Conservation (phyloP, 2,329 filamentous ascomycete genomes). For the Clonostachys rosea region DNA sequence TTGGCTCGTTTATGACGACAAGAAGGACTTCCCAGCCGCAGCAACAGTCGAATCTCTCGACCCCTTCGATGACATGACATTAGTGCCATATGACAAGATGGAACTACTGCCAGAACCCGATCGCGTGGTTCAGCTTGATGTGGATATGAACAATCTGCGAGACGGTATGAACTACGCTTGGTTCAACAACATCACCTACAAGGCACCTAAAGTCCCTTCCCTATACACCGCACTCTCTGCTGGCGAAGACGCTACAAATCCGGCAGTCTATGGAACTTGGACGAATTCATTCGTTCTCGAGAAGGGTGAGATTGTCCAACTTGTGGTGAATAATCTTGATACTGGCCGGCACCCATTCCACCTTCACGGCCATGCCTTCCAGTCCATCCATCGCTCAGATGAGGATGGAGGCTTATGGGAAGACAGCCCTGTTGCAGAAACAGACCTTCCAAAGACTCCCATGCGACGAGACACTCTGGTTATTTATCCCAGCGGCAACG, state of each 20-base stretch:
- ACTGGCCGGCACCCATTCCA: slow-evolving; percentile 70
- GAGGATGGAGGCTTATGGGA: slow-evolving; percentile 55
- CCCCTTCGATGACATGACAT: slow-evolving; percentile 67
- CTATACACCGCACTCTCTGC: slow-evolving; percentile 71
- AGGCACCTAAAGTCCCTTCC: slow-evolving; percentile 69
- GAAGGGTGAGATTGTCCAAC: slow-evolving; percentile 64
- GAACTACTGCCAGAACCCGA: slow-evolving; percentile 57
- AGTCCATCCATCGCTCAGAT: slow-evolving; percentile 55
- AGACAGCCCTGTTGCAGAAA: slow-evolving; percentile 34
- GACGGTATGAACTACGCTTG: slow-evolving; percentile 59
- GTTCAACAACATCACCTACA: slow-evolving; percentile 77
- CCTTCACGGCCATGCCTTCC: slow-evolving; percentile 73
- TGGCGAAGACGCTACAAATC: slow-evolving; percentile 52
- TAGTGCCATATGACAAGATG: slow-evolving; percentile 65
- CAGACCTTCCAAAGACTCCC: slow-evolving; percentile 47
- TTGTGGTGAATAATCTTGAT: slow-evolving; percentile 75
- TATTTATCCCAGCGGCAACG: slow-evolving; percentile 60
- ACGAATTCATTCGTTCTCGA: slow-evolving; percentile 65
- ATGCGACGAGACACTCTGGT: slow-evolving; percentile 67
- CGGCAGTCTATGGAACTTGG: slow-evolving; percentile 60
- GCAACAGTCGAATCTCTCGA: slow-evolving; percentile 55
- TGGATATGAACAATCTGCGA: slow-evolving; percentile 56
- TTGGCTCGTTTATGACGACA: slow-evolving; percentile 54
- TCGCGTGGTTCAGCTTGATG: slow-evolving; percentile 56
- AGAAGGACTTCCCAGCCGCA: slow-evolving; percentile 40